A percentile compares a stretch with the other conserved stretches of the same genome.
Evolutionary conservation across 169 alveolate species (phyloP).

Genomic region (Amoebophrya sp.): DNA sequence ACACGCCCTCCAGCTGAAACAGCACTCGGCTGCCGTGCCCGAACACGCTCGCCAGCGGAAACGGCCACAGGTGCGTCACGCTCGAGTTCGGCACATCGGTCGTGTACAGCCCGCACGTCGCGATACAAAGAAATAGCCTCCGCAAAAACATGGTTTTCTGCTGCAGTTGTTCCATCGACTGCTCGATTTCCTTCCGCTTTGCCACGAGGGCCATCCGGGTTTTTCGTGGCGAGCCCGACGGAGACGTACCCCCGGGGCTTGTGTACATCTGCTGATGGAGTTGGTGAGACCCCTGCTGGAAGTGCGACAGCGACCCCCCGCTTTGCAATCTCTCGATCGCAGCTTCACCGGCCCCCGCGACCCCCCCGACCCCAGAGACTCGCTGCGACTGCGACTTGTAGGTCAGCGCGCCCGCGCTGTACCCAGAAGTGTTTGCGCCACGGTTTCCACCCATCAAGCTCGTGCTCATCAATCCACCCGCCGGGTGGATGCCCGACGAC

Average conservation of each 20-base stretch:
- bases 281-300: too few relatives aligned
- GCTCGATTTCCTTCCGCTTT: background rate
- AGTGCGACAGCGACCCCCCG: too few relatives aligned
- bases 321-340: too few relatives aligned
- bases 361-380: too few relatives aligned
- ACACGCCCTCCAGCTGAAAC: background rate
- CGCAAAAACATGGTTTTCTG: background rate
- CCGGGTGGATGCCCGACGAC: too few relatives aligned
- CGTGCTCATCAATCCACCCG: too few relatives aligned
- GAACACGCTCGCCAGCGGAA: background rate
- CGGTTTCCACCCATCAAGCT: too few relatives aligned
- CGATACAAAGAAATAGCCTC: background rate
- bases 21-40: background rate
- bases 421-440: too few relatives aligned
- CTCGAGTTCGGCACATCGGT: background rate
- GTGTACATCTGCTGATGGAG: background rate
- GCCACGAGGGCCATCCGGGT: background rate
- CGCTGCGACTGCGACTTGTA: too few relatives aligned
- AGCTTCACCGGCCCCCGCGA: too few relatives aligned
- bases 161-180: background rate
- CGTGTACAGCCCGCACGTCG: background rate
- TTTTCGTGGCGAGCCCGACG: background rate
- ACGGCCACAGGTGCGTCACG: background rate
- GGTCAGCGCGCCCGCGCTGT: too few relatives aligned
- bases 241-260: background rate